Evolutionary conservation across 2,329 filamentous ascomycete genomes (phyloP).

Genomic region (Fusarium tanahbumbuense): DNA sequence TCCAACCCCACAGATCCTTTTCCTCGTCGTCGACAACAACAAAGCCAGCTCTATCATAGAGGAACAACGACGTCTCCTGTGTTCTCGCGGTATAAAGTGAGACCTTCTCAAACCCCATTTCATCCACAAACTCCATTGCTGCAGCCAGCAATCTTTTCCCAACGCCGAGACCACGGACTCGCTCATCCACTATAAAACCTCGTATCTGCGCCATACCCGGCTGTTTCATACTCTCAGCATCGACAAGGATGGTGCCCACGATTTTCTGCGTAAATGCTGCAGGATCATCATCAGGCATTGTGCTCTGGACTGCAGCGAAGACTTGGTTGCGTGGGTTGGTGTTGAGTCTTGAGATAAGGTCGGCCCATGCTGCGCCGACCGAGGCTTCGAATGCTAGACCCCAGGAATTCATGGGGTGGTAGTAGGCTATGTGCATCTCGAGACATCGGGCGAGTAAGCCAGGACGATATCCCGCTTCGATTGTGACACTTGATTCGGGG

Average conservation of each 20-base stretch:
- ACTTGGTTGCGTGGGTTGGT: constrained; percentile 25
- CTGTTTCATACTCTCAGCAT: constrained; percentile 10
- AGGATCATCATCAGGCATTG: background rate
- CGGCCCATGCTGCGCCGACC: constrained; percentile 26
- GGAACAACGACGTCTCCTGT: constrained; percentile 8
- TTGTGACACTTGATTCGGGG: background rate
- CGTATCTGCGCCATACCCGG: constrained; percentile 23
- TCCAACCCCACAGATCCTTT: constrained; percentile 28
- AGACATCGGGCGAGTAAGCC: constrained; percentile 29
- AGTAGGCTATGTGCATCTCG: constrained; percentile 34
- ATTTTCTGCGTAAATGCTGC: constrained; percentile 16
- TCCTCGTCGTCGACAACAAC: constrained; percentile 7
- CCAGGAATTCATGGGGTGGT: constrained; percentile 28
- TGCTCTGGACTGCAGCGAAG: constrained; percentile 13
- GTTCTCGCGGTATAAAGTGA: constrained; percentile 9
- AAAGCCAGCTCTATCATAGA: constrained; percentile 23
- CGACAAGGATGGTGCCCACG: constrained; percentile 18
- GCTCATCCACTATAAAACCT: constrained; percentile 31
- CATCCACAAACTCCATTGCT: constrained; percentile 26
- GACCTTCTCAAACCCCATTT: constrained; percentile 14
- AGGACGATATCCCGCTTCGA: constrained; percentile 29
- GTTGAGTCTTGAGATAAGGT: constrained; percentile 26
- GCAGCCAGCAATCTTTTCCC: constrained; percentile 12
- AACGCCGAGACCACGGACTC: constrained; percentile 21
- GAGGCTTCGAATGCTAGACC: constrained; percentile 24